Base-by-base conservation (phyloP, 1,284 basidiomycete genomes). In the Ustilago curta region DNA sequence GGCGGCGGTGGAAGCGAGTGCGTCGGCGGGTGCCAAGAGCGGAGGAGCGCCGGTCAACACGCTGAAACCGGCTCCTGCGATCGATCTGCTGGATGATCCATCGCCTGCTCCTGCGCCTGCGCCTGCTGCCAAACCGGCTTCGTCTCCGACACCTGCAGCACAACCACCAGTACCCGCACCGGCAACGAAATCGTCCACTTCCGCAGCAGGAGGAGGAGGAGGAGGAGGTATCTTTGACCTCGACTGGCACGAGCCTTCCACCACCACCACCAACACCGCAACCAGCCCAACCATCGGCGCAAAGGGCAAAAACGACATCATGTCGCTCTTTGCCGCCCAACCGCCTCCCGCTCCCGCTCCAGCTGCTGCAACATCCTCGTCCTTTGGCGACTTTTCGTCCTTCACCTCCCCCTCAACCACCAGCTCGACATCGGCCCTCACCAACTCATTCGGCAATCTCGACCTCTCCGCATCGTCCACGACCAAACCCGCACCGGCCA, bases 141-240 rank as follows among this genome's bases (percentile, higher is more conserved):
- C 57, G 31, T 8, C 60, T 29, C 48, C 66, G 18, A 42, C 53
- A 37, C 44, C 44, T 16, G 48, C 71, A 9, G 23, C 71, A 25
- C 37, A 49, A 12, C 23, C 57, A 7, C 44, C 60, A 16, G 9
- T 52, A 11, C 57, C 37, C 18, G 64, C n/a, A 75, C 65, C 47
- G 60, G 87, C 27, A 14, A 4, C 84, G 29, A 71, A 83, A 12
- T 78, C 82, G 4, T 67, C 84, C 19, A 82, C 85, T n/a, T 83
- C 84, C 27, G 75, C 55, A 11, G 80, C 83, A 29, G 89, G 92
- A 70, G 92, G 93, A n/a, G n/a, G n/a, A n/a, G n/a, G n/a, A n/a
- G 80, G 84, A 29, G 89, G 92, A 70, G 92, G 93, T 69, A 87
- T 96, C 3, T 95, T 95, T 83, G 90, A 91, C 37, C 90, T 95